Evolutionary conservation across 371 early-diverging fungal genomes (phyloP).

Genomic region (Mortierella sp.): DNA sequence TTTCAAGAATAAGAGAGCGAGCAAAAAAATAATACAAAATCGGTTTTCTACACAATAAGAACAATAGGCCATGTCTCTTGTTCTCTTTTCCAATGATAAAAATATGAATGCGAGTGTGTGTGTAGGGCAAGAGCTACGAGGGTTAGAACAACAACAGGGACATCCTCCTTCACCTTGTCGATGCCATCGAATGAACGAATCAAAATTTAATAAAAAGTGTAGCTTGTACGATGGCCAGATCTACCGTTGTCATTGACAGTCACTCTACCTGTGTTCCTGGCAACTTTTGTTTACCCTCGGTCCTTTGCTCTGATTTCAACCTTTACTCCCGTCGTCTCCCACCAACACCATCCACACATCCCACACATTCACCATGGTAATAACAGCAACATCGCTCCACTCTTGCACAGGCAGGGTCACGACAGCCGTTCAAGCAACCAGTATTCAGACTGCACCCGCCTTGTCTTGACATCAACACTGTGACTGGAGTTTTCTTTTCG

Average conservation of each 20-base stretch:
- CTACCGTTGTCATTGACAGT: background rate
- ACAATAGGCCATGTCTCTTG: slow-evolving; percentile 8
- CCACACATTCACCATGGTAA: slow-evolving; percentile 20
- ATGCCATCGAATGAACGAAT: background rate
- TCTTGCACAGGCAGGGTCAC: background rate
- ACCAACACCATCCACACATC: background rate
- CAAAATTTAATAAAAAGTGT: background rate
- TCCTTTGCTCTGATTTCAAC: background rate
- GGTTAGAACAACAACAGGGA: background rate
- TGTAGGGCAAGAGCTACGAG: background rate
- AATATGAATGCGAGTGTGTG: background rate
- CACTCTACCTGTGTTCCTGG: background rate
- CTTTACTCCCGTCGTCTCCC: slow-evolving; percentile 10
- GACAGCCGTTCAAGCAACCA: background rate
- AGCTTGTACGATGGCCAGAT: background rate
- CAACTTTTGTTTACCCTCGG: slow-evolving; percentile 30
- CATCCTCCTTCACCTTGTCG: background rate
- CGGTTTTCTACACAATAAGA: background rate
- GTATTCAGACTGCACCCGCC: background rate
- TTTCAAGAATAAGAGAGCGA: slow-evolving; percentile 14
- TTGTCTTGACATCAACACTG: background rate
- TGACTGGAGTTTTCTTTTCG: background rate
- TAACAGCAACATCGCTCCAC: background rate
- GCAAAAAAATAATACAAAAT: slow-evolving; percentile 15
- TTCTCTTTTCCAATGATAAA: background rate